Percentiles rank a stretch among this genome's conserved stretches.
phyloP scores from a whole-genome alignment of 2,329 filamentous ascomycete genomes.

The Cordyceps militaris region DNA sequence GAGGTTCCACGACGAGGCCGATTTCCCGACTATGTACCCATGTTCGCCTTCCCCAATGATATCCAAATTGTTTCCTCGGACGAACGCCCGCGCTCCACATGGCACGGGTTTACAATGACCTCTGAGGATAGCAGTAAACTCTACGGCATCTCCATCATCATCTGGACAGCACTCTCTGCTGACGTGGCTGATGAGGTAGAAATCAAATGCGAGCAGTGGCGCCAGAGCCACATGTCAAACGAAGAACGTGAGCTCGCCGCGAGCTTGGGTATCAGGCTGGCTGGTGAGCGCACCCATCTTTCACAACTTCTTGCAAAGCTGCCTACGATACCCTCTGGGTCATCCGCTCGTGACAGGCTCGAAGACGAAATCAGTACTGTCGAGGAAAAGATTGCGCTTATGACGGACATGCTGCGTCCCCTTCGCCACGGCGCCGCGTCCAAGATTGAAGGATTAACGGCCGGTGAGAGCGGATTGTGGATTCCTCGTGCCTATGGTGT shows the following conservation, averaged over 20 bases:
- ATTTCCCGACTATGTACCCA: constrained; percentile 96
- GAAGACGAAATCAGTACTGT: constrained; percentile 94
- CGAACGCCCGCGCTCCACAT: constrained; percentile 87
- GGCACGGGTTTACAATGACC: constrained; percentile 99
- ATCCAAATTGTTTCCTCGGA: constrained; percentile 95
- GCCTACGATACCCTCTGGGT: constrained; percentile 72
- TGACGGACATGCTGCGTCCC: constrained; percentile 91
- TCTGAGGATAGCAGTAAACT: constrained; percentile 85
- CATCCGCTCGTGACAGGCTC: constrained; percentile 69
- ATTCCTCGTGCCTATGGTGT: constrained; percentile 90
- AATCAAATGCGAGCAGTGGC: constrained; percentile 75
- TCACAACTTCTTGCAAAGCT: constrained; percentile 81
- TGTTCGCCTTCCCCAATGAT: constrained; percentile 99
- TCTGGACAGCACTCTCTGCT: constrained; percentile 83
- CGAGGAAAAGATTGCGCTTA: constrained; percentile 93
- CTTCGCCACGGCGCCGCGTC: constrained; percentile 90
- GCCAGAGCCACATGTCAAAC: constrained; percentile 78
- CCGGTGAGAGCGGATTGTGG: constrained; percentile 94
- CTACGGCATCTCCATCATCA: constrained; percentile 82
- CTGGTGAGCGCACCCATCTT: constrained; percentile 78
- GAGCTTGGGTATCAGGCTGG: constrained; percentile 82
- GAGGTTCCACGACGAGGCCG: constrained; percentile 72
- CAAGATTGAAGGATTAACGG: constrained; percentile 93
- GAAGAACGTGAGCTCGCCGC: constrained; percentile 88
- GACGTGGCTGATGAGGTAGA: constrained; percentile 79